phyloP scores from a whole-genome alignment of 305 asterid species.

The Fraxinus angustifolia region DNA sequence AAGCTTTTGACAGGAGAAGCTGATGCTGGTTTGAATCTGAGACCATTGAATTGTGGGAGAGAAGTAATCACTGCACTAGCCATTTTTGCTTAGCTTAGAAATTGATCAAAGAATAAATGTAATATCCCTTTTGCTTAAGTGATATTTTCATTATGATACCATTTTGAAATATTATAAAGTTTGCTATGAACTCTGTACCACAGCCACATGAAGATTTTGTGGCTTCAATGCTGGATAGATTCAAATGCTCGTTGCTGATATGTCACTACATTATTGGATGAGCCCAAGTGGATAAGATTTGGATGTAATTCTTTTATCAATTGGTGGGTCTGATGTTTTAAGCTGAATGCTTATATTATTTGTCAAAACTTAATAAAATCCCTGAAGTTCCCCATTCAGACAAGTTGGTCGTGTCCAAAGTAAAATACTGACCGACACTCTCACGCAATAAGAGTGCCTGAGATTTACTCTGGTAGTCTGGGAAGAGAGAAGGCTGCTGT shows the following conservation, averaged over 20 bases:
- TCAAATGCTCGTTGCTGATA: conserved; percentile 49
- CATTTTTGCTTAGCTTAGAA: conserved; percentile 39
- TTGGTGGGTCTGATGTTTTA: conserved; percentile 2
- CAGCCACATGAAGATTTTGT: conserved; percentile 50
- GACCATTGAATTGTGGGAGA: conserved; percentile 73
- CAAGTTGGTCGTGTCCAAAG: not conserved
- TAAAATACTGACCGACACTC: not conserved
- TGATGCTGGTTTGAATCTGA: conserved; percentile 41
- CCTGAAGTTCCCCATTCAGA: not conserved
- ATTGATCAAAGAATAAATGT: conserved; percentile 1
- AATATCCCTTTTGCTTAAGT: not conserved
- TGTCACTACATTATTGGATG: conserved; percentile 47
- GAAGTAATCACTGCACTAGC: conserved; percentile 63
- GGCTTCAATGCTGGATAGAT: conserved; percentile 61
- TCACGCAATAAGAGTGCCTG: not conserved
- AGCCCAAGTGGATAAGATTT: conserved; percentile 57
- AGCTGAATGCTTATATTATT: not conserved
- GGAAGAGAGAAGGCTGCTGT: not conserved
- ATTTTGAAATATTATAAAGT: conserved; percentile 30
- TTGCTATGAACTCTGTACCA: conserved; percentile 12
- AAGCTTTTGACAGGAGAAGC: conserved; percentile 49
- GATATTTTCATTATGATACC: not conserved
- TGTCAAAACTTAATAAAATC: not conserved
- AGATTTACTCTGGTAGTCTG: not conserved
- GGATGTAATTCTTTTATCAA: conserved; percentile 8